Evolutionary conservation across 2,329 filamentous ascomycete genomes (phyloP).

Genomic region (Chrysosporium queenslandicum): DNA sequence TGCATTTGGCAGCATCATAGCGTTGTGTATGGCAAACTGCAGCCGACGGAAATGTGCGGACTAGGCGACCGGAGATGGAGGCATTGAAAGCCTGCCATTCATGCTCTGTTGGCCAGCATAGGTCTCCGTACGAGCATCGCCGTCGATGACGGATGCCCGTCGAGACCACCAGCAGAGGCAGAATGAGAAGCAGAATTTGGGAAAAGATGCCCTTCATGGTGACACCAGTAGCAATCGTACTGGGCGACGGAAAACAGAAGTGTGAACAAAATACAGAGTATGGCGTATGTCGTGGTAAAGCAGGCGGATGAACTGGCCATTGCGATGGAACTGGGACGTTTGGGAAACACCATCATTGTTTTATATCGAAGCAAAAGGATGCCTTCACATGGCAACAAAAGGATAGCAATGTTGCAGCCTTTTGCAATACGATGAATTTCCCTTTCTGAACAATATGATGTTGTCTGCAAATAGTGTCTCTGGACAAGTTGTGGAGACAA

Average conservation of each 20-base stretch:
- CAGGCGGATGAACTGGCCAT: neutral
- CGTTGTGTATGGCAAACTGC: conserved; percentile 16
- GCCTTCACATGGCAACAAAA: too few species aligned
- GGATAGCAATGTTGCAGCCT: neutral
- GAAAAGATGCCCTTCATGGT: conserved; percentile 15
- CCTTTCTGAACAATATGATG: too few species aligned
- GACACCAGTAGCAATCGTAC: neutral
- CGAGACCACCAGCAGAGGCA: conserved; percentile 15
- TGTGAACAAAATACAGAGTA: neutral
- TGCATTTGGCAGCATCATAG: conserved; percentile 16
- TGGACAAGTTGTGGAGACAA: too few species aligned
- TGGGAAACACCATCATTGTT: too few species aligned
- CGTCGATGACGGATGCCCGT: neutral
- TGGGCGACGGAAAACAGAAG: neutral
- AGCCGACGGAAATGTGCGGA: conserved; percentile 16
- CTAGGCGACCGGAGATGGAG: conserved; percentile 15
- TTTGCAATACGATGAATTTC: neutral
- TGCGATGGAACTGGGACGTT: neutral
- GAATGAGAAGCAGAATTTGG: neutral
- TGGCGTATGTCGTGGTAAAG: neutral
- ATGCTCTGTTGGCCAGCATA: conserved; percentile 17
- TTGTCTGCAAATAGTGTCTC: too few species aligned
- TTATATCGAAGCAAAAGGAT: too few species aligned
- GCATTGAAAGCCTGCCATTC: conserved; percentile 16
- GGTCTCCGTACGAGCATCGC: conserved; percentile 17